phyloP scores from a whole-genome alignment of 2,329 filamentous ascomycete genomes.

The Aspergillus sp. region DNA sequence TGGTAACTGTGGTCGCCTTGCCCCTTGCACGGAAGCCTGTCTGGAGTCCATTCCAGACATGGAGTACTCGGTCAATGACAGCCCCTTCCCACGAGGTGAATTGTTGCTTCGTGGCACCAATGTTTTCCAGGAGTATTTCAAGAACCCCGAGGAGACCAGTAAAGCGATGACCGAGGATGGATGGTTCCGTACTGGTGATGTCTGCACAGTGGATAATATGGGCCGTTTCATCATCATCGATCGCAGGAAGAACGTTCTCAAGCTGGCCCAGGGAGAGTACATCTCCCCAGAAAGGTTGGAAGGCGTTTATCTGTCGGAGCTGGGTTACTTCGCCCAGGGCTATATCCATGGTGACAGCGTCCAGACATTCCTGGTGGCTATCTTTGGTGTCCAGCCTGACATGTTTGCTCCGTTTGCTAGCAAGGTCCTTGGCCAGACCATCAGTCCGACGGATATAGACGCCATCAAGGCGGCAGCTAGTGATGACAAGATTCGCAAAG shows the following conservation, averaged over 20 bases:
- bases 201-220: slow-evolving; percentile 75
- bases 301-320: slow-evolving; percentile 84
- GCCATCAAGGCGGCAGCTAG: slow-evolving; percentile 63
- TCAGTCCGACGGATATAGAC: slow-evolving; percentile 60
- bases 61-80: slow-evolving; percentile 84
- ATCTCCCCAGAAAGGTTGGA: slow-evolving; percentile 96
- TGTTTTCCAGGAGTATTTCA: slow-evolving; percentile 83
- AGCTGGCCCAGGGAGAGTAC: slow-evolving; percentile 96
- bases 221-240: slow-evolving; percentile 93
- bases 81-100: slow-evolving; percentile 85
- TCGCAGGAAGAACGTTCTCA: slow-evolving; percentile 98
- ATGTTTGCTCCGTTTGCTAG: slow-evolving; percentile 76
- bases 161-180: slow-evolving; percentile 81
- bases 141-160: slow-evolving; percentile 79
- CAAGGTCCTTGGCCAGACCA: slow-evolving; percentile 65
- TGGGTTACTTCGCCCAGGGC: slow-evolving; percentile 69
- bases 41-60: slow-evolving; percentile 86
- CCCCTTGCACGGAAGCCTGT: slow-evolving; percentile 67
- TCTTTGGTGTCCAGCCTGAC: slow-evolving; percentile 85
- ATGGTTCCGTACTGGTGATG: slow-evolving; percentile 97
- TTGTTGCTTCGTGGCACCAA: slow-evolving; percentile 75
- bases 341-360: slow-evolving; percentile 88
- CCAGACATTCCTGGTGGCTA: slow-evolving; percentile 74
- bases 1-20: slow-evolving; percentile 76
- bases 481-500: slow-evolving; percentile 67